A percentile compares a stretch with the other conserved stretches of the same genome.
phyloP scores from a whole-genome alignment of 352 stramenopile species.

The Thalassiosira hispida region DNA sequence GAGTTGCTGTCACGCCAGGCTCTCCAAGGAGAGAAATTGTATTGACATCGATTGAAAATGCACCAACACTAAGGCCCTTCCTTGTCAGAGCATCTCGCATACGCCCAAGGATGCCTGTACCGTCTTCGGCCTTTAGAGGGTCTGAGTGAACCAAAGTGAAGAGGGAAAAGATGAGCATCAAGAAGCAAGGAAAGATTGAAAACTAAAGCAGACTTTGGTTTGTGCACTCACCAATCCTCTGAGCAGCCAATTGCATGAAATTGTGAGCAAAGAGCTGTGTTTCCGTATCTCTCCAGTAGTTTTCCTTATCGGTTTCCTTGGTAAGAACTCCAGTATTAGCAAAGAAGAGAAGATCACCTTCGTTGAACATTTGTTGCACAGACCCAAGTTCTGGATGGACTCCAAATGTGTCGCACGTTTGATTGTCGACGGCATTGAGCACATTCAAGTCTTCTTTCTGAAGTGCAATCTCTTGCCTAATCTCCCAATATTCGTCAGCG shows the following conservation, averaged over 20 bases:
- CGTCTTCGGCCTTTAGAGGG: slow-evolving; percentile 48
- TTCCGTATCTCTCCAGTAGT: slow-evolving; percentile 61
- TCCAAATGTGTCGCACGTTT: slow-evolving; percentile 64
- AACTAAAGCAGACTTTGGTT: too few species aligned
- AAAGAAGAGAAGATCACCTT: slow-evolving; percentile 59
- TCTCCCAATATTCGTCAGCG: slow-evolving; percentile 45
- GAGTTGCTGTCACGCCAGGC: slow-evolving; percentile 35
- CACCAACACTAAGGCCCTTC: slow-evolving; percentile 50
- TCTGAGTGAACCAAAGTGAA: too few species aligned
- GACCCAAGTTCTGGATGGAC: slow-evolving; percentile 61
- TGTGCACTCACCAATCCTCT: too few species aligned
- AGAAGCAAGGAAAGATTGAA: too few species aligned
- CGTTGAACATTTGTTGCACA: slow-evolving; percentile 73
- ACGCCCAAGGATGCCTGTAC: slow-evolving; percentile 79
- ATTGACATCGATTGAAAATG: slow-evolving; percentile 55
- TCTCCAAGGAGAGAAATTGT: slow-evolving; percentile 47
- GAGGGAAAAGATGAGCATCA: too few species aligned
- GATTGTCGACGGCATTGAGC: slow-evolving; percentile 34
- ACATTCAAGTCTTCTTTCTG: slow-evolving; percentile 35
- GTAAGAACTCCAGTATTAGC: slow-evolving; percentile 79
- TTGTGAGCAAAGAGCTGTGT: slow-evolving; percentile 81
- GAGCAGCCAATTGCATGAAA: slow-evolving; percentile 48
- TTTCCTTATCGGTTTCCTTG: slow-evolving; percentile 60
- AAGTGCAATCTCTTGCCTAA: slow-evolving; percentile 51
- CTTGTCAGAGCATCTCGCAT: slow-evolving; percentile 64